A percentile compares a stretch with the other conserved stretches of the same genome.
phyloP scores from a whole-genome alignment of 2,329 filamentous ascomycete species.

The Epichloe typhina region DNA sequence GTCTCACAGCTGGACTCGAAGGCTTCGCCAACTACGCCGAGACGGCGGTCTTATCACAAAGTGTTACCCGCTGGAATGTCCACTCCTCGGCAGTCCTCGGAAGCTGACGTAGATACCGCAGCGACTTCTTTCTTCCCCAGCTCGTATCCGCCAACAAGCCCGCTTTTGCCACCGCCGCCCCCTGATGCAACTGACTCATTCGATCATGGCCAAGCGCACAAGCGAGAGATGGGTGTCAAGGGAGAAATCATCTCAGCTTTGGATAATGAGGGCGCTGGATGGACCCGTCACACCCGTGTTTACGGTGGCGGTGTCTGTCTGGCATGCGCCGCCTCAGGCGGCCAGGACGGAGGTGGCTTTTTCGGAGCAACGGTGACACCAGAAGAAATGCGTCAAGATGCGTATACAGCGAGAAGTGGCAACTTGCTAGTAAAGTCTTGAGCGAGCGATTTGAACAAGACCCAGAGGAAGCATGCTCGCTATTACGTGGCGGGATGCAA shows the following conservation, averaged over 20 bases:
- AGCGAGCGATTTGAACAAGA: neutral
- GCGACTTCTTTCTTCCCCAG: slow-evolving; percentile 28
- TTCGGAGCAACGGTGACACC: slow-evolving; percentile 41
- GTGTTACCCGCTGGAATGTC: slow-evolving; percentile 24
- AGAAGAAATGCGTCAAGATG: slow-evolving; percentile 32
- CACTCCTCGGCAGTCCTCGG: slow-evolving; percentile 12
- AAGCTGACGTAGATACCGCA: slow-evolving; percentile 13
- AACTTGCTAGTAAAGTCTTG: slow-evolving; percentile 1
- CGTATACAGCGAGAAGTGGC: neutral
- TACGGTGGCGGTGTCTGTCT: slow-evolving; percentile 46
- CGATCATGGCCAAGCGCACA: slow-evolving; percentile 11
- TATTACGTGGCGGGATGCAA: too few species aligned
- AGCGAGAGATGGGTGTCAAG: slow-evolving; percentile 28
- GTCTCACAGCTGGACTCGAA: slow-evolving; percentile 13
- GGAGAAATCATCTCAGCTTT: slow-evolving; percentile 38
- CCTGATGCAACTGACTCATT: slow-evolving; percentile 12
- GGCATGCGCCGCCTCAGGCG: slow-evolving; percentile 37
- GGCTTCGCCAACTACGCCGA: slow-evolving; percentile 20
- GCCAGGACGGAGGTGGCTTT: slow-evolving; percentile 32
- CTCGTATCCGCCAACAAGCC: slow-evolving; percentile 36
- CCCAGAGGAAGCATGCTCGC: neutral
- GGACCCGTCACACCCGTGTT: slow-evolving; percentile 45
- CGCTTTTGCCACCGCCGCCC: slow-evolving; percentile 34
- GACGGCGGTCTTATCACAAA: slow-evolving; percentile 30
- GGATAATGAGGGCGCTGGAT: slow-evolving; percentile 34